phyloP scores from a whole-genome alignment of 2,329 filamentous ascomycete species.

The Diaporthe velutina region DNA sequence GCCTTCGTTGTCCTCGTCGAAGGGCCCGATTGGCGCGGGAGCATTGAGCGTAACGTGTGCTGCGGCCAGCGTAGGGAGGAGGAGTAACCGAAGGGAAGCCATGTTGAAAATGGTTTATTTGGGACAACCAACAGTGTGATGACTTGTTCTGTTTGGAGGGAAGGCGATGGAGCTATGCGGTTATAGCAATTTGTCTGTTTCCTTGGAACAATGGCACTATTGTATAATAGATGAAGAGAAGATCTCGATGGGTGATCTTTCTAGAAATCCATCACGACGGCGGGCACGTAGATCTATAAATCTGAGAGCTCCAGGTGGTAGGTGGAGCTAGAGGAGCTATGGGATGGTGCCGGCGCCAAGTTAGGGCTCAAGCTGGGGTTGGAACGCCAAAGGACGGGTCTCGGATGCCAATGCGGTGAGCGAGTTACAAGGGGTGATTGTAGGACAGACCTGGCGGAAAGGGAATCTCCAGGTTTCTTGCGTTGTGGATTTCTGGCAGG shows the following conservation, averaged over 20 bases:
- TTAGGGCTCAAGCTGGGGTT: slow-evolving; percentile 11
- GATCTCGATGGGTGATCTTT: not conserved
- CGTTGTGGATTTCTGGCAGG: not conserved
- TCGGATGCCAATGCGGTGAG: slow-evolving; percentile 9
- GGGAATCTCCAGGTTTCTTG: not conserved
- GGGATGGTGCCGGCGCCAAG: slow-evolving; percentile 12
- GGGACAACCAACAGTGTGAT: too few species aligned
- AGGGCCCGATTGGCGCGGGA: slow-evolving; percentile 61
- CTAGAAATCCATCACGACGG: not conserved
- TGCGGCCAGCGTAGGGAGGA: slow-evolving; percentile 54
- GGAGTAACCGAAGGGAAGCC: slow-evolving; percentile 53
- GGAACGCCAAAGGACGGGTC: slow-evolving; percentile 19
- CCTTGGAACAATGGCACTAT: not conserved
- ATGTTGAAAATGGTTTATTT: slow-evolving; percentile 46
- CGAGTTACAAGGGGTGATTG: slow-evolving; percentile 3
- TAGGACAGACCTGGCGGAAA: not conserved
- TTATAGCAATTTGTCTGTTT: not conserved
- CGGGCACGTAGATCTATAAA: not conserved
- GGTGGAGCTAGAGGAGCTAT: slow-evolving; percentile 16
- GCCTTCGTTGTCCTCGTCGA: slow-evolving; percentile 60
- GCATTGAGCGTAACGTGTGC: slow-evolving; percentile 68
- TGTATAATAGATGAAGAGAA: not conserved
- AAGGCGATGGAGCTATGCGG: not conserved
- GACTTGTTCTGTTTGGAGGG: not conserved
- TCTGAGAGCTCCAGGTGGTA: not conserved